These are phyloP conservation scores for Trichosporon inkin DNA, from an alignment of 1,284 basidiomycete genomes.

Conservation along the genomic window DNA sequence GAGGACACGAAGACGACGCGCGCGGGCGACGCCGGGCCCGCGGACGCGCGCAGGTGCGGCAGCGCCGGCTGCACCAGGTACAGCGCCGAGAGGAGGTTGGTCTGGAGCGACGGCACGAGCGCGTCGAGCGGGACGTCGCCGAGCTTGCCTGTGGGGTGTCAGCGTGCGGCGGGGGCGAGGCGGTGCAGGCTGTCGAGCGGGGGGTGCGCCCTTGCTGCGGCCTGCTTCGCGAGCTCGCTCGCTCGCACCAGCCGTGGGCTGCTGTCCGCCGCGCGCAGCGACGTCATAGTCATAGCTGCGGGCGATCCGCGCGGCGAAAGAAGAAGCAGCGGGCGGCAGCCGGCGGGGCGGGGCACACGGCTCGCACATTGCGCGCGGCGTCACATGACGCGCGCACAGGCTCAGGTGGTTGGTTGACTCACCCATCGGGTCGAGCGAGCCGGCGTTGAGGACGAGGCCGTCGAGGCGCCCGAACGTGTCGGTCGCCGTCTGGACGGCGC, in stretches of 20 bases:
- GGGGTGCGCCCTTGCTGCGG: no score
- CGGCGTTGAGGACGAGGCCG: constrained; percentile 55
- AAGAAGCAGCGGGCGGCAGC: background rate
- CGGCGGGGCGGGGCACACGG: background rate
- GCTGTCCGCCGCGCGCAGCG: no score
- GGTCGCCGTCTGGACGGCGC: constrained; percentile 47
- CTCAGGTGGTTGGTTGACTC: no score
- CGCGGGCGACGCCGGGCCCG: constrained; percentile 33
- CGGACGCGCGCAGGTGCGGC: constrained; percentile 50
- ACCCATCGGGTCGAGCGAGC: constrained; percentile 51
- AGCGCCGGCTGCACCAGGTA: constrained; percentile 53
- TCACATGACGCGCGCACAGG: no score
- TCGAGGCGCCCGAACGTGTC: constrained; percentile 52
- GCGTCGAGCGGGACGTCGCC: constrained; percentile 27
- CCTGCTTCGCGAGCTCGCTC: no score
- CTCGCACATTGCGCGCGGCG: background rate
- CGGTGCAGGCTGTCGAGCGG: background rate
- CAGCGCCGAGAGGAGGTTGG: constrained; percentile 55
- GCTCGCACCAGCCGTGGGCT: no score
- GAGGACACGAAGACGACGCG: constrained; percentile 54
- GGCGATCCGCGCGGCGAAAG: no score
- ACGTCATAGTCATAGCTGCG: no score
- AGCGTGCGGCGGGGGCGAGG: background rate
- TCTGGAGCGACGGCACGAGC: constrained; percentile 42
- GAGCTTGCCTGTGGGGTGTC: constrained; percentile 31